Evolutionary conservation across 164 flowering plant genomes (phyloP).

Genomic region (Pachysandra terminalis): DNA sequence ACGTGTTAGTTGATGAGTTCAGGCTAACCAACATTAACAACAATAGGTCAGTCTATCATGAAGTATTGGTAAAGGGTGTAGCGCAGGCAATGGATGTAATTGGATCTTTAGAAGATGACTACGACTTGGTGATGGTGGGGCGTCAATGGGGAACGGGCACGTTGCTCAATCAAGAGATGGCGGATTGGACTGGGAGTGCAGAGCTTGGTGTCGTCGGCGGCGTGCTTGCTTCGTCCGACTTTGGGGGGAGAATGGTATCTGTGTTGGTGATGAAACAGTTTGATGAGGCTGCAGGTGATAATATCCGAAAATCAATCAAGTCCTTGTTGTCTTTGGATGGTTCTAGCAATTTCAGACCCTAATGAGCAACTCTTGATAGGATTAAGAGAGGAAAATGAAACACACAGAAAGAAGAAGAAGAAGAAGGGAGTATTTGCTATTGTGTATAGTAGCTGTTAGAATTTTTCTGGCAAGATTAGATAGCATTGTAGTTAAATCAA

Average conservation of each 20-base stretch:
- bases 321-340: too few species aligned
- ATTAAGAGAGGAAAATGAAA: too few species aligned
- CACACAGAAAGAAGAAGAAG: too few species aligned
- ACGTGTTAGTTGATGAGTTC: constrained; percentile 55
- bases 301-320: too few species aligned
- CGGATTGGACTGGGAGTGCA: constrained; percentile 42
- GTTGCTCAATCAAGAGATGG: constrained; percentile 37
- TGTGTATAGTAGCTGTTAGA: too few species aligned
- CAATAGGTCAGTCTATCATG: constrained; percentile 35
- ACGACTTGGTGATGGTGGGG: constrained; percentile 53
- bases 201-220: constrained; percentile 67
- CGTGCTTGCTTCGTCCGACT: constrained; percentile 43
- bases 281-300: constrained; percentile 1
- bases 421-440: too few species aligned
- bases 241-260: constrained; percentile 28
- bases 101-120: constrained; percentile 30
- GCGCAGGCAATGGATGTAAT: constrained; percentile 46
- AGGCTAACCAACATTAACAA: constrained; percentile 50
- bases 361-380: too few species aligned
- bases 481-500: too few species aligned
- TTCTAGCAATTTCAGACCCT: too few species aligned
- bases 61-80: constrained; percentile 58
- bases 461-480: too few species aligned
- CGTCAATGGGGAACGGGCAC: constrained; percentile 51
- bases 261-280: constrained; percentile 66